phyloP scores from a whole-genome alignment of 371 early-diverging fungal species.

The Thermomucor indicae-seudaticae region DNA sequence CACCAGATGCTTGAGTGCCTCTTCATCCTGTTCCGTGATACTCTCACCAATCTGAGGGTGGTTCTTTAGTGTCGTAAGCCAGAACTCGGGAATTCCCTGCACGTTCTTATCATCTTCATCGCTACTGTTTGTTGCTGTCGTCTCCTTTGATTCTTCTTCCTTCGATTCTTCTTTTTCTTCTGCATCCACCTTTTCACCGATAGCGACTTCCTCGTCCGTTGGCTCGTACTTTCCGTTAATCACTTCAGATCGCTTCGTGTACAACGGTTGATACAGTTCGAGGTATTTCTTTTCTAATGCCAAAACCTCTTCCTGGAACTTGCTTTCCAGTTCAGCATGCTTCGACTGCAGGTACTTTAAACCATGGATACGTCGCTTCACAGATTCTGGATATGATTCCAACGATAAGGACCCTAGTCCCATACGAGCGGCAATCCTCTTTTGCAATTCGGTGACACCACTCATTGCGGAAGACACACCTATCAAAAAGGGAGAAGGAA shows the following conservation, averaged over 20 bases:
- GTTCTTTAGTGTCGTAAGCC: conserved; percentile 89
- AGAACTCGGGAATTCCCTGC: conserved; percentile 78
- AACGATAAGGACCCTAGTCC: too few relatives aligned
- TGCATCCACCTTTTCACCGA: conserved; percentile 59
- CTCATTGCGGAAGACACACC: too few relatives aligned
- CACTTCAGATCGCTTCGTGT: conserved; percentile 78
- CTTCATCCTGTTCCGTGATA: conserved; percentile 89
- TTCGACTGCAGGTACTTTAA: conserved; percentile 81
- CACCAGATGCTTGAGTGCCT: conserved; percentile 74
- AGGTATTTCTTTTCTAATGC: conserved; percentile 94
- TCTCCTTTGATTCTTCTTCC: conserved; percentile 26
- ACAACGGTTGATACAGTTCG: conserved; percentile 77
- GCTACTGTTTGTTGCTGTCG: conserved; percentile 10
- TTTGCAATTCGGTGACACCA: too few relatives aligned
- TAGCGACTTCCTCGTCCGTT: conserved; percentile 76
- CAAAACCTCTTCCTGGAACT: conserved; percentile 87
- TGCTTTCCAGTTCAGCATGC: conserved; percentile 74
- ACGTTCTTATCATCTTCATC: conserved; percentile 28
- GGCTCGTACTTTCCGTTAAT: conserved; percentile 82
- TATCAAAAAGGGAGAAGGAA: too few relatives aligned
- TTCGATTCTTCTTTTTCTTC: conserved; percentile 33
- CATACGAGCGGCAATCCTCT: too few relatives aligned
- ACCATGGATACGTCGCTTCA: conserved; percentile 80
- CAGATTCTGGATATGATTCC: too few relatives aligned
- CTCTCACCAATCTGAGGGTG: conserved; percentile 72